Base-by-base conservation (phyloP, 495 filamentous ascomycete genomes). In the Xylaria scruposa region DNA sequence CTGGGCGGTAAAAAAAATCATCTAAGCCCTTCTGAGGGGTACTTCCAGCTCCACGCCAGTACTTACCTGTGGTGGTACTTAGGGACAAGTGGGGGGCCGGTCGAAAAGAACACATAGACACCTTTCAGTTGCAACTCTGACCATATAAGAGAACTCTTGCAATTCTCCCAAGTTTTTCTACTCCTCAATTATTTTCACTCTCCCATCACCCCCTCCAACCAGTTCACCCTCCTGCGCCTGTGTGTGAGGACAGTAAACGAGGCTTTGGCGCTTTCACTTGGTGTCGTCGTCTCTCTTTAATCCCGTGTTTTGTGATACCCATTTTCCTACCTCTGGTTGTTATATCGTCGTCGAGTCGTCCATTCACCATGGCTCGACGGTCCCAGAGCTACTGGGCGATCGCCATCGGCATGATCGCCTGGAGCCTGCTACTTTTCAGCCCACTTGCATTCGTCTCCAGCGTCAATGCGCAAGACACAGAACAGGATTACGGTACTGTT, bases 371-470 rank as follows among this genome's bases (percentile, higher is more conserved):
- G 87, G 86, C 87, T 79, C 82, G 77, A 69, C 54, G 85, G 80
- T 84, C 85, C 75, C 80, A 82, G 80, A 85, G 83, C 83, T 83
- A 81, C 83, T 81, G 85, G 81, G 77, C 86, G 73, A 78, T 89
- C 78, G 86, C 85, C 78, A 81, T 86, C 88, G 91, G 92, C 75
- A 90, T 94, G 77, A 81, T 95, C 78, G 88, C 94, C 81, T 97
- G 96, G 85, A 88, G 97, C 62, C 88, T 96, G 76, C 88, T 94
- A 73, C 86, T 97, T 59, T 90, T 97, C 75, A 89, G 93, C 62
- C 86, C 86, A 61, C 77, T 86, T 33, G 91, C 94, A 54, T 90
- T 98, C 72, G 86, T 97, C 68, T 88, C 89, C 76, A 88, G 87
- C 72, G 95, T 90, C 72, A 85, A 89, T 74, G 95, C 95, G 68